Conservation (phyloP, 352 stramenopile genomes). For the Pilasporangium apinafurcum region DNA sequence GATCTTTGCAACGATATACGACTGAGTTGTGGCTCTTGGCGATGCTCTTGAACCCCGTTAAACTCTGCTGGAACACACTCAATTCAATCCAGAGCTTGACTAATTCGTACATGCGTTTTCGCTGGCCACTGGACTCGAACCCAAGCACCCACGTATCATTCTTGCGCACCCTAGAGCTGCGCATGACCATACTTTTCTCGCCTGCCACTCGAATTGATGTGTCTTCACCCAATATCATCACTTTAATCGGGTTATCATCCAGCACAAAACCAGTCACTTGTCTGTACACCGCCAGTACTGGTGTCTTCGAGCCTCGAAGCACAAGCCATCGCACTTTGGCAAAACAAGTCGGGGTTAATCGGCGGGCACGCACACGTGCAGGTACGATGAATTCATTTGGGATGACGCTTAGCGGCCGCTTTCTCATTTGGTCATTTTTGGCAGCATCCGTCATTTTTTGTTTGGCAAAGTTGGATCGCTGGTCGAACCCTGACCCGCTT, state of each 20-base stretch:
- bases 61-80: conserved; percentile 34
- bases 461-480: no score
- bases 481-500: no score
- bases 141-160: conserved; percentile 47
- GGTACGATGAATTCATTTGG: conserved; percentile 43
- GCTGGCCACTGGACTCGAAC: conserved; percentile 36
- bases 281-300: conserved; percentile 43
- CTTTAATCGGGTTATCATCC: conserved; percentile 31
- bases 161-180: conserved; percentile 40
- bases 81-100: conserved; percentile 55
- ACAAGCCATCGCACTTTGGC: conserved; percentile 47
- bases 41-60: conserved; percentile 40
- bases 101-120: conserved; percentile 39
- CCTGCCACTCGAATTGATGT: conserved; percentile 31
- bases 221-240: conserved; percentile 46
- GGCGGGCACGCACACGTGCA: conserved; percentile 37
- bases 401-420: conserved; percentile 19
- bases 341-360: conserved; percentile 50
- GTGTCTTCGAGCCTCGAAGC: conserved; percentile 53
- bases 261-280: conserved; percentile 20
- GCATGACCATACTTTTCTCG: conserved; percentile 39
- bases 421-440: no score
- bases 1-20: conserved; percentile 45
- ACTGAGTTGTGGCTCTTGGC: conserved; percentile 40
- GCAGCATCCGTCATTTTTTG: no score